Evolutionary conservation across 106 monocot species (phyloP), one percentile per base, ranked within the genome.

Genomic region (Acanthochlamys bracteata): DNA sequence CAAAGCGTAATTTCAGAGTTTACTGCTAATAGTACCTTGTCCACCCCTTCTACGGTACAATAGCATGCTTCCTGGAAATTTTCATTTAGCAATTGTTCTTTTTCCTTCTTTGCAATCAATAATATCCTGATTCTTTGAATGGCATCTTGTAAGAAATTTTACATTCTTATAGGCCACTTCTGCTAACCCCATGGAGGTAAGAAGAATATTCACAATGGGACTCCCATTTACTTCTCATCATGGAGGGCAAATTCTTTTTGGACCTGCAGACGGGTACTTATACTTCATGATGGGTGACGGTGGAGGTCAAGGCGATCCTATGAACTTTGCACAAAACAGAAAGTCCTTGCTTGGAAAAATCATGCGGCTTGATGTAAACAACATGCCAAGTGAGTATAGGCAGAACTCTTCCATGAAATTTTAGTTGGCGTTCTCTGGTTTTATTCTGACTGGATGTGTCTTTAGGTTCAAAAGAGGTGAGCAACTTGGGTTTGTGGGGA

Each of bases 271-370:
- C 77, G 89, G 93, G 58, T 86, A 93, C 70, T 67, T 93, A 16
- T 93, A 93, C 67, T 83, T 86, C 53, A 93, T 93, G 93, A 86
- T 86, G 89, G 93, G 93, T 14, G 93, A 93, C 70, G 93, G 93
- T 46, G 74, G 74, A 17, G 71, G 55, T 39, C 70, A 77, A 55
- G 86, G 83, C 0, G 89, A 93, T 61, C 89, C 86, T 13, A 76
- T 64, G 51, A 86, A 93, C 81, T 89, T 93, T 53, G 66, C 93
- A 22, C 93, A 93, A 64, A 85, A 93, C 59, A 93, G 80, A 72
- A 93, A 81, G 53, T 86, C 89, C 24, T 59, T 93, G 64, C 72
- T 93, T 45, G 93, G 93, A 54, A 93, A 93, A 81, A 89, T 93
- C 17, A 67, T 93, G 83, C 72, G 93, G 21, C 66, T 93, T 24